Percentiles rank a stretch among this genome's conserved stretches.
Conservation (phyloP, 1,284 basidiomycete species). For the Caloboletus inedulis region DNA sequence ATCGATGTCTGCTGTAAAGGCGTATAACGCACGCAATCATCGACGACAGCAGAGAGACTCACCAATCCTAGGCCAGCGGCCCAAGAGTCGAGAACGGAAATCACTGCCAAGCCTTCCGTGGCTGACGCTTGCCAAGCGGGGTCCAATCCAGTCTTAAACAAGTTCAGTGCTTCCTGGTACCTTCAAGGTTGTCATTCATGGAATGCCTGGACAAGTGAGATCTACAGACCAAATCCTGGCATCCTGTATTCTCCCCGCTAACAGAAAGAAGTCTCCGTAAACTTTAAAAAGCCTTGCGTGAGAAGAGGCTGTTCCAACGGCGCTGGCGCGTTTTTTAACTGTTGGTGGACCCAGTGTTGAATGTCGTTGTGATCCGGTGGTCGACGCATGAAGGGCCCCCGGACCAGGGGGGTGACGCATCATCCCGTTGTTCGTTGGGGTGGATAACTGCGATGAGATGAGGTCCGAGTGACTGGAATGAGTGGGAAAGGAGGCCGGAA, state of each 20-base stretch:
- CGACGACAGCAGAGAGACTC: conserved; percentile 26
- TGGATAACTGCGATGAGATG: conserved; percentile 37
- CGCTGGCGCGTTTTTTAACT: conserved; percentile 57
- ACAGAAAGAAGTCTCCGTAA: conserved; percentile 82
- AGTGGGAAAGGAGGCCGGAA: conserved; percentile 45
- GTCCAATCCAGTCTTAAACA: conserved; percentile 73
- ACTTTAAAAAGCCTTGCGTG: conserved; percentile 83
- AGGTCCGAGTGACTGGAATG: conserved; percentile 59
- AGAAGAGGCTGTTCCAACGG: conserved; percentile 65
- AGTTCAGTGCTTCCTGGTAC: conserved; percentile 78
- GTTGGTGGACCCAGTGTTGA: conserved; percentile 44
- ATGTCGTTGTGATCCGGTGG: conserved; percentile 42
- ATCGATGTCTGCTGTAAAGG: conserved; percentile 47
- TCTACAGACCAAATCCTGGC: conserved; percentile 68
- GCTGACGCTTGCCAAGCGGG: conserved; percentile 84
- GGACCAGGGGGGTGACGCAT: conserved; percentile 57
- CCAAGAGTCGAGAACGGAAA: conserved; percentile 82
- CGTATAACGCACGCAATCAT: conserved; percentile 21
- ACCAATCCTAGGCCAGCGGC: conserved; percentile 70
- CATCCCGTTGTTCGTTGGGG: conserved; percentile 41
- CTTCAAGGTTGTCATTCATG: conserved; percentile 41
- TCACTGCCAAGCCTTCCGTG: conserved; percentile 78
- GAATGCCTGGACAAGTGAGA: conserved; percentile 14
- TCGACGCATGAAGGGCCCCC: conserved; percentile 25
- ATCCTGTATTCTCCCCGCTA: conserved; percentile 79